Conservation (phyloP, 441 rosid species). For the Dalechampia spathulata region DNA sequence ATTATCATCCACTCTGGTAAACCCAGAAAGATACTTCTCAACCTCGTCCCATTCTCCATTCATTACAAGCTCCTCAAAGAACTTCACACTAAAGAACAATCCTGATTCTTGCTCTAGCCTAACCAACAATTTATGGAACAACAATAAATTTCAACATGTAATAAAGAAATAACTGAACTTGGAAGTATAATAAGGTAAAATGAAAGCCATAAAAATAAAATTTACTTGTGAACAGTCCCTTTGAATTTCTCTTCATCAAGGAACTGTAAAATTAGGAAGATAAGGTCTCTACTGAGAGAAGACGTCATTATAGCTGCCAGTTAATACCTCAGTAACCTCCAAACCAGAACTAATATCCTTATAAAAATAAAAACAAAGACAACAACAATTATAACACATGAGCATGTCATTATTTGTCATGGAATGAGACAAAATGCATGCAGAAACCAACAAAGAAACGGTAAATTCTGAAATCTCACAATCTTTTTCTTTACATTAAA, state of each 20-base stretch:
- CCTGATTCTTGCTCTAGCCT: constrained; percentile 62
- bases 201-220: background rate
- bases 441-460: constrained; percentile 13
- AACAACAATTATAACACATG: background rate
- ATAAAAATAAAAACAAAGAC: background rate
- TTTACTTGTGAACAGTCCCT: constrained; percentile 42
- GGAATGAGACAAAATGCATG: background rate
- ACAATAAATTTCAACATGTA: background rate
- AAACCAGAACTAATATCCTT: too few species aligned
- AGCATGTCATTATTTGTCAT: background rate
- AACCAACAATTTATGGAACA: constrained; percentile 4
- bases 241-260: constrained; percentile 49
- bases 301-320: constrained; percentile 29
- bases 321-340: constrained; percentile 11
- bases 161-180: background rate
- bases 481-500: background rate
- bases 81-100: constrained; percentile 35
- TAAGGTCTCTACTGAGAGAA: constrained; percentile 40
- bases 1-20: too few species aligned
- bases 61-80: constrained; percentile 43
- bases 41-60: constrained; percentile 47
- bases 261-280: constrained; percentile 47
- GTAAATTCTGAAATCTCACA: background rate
- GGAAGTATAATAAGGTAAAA: background rate
- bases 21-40: constrained; percentile 44